Base-by-base conservation (phyloP, 1,284 basidiomycete genomes). In the Malassezia equina region DNA sequence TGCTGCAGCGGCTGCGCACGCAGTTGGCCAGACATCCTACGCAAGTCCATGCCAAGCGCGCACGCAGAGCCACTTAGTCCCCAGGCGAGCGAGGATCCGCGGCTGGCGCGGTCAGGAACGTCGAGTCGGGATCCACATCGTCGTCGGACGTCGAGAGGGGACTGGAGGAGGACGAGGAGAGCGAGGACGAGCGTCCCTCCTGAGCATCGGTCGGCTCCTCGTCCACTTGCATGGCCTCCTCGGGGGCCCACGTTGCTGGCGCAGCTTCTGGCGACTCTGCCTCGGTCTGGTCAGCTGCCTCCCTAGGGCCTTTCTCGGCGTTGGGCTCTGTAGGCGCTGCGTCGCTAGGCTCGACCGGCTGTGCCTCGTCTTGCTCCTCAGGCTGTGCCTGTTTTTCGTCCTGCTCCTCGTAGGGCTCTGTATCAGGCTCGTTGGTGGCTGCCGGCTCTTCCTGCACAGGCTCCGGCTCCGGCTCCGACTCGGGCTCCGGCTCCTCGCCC, bases 21-120 rank as follows among this genome's bases (percentile, higher is more conserved):
- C 44, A 46, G n/a, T 19, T 29, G 4, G 11, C 27, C 19, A 12
- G 11, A n/a, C n/a, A n/a, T n/a, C n/a, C n/a, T 13, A 7, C 19
- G 8, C 17, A 21, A 19, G 17, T n/a, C 36, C 11, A 11, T 8
- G 19, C 36, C 2, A 39, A 39, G 36, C 36, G 36, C 36, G 4
- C 36, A 15, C 36, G 32, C 15, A 33, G 32, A 13, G 32, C 7
- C 8, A 19, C n/a, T 21, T 39, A 19, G 36, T 19, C 19, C 36
- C n/a, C n/a, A n/a, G 36, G 36, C 19, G 36, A 39, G 19, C 36
- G 36, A 4, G 36, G 36, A 21, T 42, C 48, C 6, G 45, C 49
- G 41, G 46, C 46, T 4, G 40, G 51, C n/a, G 46, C 54, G 11
- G 48, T 63, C 27, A 61, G 53, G 43, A 63, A 63, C 24, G 60